Base-by-base conservation (phyloP, 2,329 filamentous ascomycete genomes). In the Coniochaeta sp. region DNA sequence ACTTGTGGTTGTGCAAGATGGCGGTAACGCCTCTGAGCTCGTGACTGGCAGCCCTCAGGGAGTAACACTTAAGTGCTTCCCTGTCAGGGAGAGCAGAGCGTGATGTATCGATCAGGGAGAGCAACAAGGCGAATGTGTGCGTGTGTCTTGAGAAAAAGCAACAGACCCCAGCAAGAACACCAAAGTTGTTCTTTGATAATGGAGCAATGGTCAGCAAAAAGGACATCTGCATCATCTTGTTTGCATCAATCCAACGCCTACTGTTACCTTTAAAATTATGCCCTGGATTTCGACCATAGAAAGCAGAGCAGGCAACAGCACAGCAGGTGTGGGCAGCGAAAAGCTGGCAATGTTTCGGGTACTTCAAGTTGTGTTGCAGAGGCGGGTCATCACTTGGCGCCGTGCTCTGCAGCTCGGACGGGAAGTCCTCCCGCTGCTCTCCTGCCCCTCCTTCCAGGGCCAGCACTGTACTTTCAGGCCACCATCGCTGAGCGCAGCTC, bases 21-120 rank as follows among this genome's bases (percentile, higher is more conserved):
- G 43, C 11, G 14, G 47, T n/a, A 24, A 11, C 34, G 7, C 34
- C 34, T 31, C 47, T 52, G 11, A 31, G 57, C 24, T 17, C 57
- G 38, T 59, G 44, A 34, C 22, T 50, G 57, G 38, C 57, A 16
- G 36, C 26, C 43, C 38, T 36, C 19, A 24, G 24, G 57, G 36
- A 44, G 56, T 44, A 58, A 58, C 56, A 58, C 56, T 56, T 36
- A 56, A 56, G 31, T 38, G 33, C 34, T 14, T 38, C 54, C 26
- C n/a, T 56, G 31, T 22, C 14, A 3, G 54, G 31, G 24, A 38
- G 33, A 56, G 31, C 31, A 56, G 54, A 38, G 54, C 34, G 54
- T 38, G 31, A 52, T 52, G 50, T 52, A 52, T 56, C 54, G 31
- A 56, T 26, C 31, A 28, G 9, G 58, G 58, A 59, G 58, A 59